Percentiles rank a stretch among this genome's conserved stretches.
Conservation (phyloP, 331 rosid genomes). For the Cydonia oblonga region DNA sequence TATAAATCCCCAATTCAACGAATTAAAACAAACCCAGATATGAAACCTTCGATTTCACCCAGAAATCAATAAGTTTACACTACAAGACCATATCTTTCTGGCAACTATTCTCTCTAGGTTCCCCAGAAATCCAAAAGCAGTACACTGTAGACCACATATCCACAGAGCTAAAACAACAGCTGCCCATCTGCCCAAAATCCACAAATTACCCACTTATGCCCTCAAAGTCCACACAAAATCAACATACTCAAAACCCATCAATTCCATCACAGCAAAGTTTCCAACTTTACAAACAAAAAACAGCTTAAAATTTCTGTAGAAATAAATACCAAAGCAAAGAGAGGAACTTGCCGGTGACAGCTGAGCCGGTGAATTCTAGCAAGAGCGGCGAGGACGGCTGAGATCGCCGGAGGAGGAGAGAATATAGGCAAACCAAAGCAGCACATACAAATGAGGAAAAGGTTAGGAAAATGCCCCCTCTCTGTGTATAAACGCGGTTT, state of each 20-base stretch:
- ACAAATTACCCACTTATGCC: not conserved
- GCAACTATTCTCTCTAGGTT: not conserved
- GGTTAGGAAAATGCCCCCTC: conserved; percentile 24
- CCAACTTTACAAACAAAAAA: not conserved
- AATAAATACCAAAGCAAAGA: not conserved
- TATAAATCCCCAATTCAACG: not conserved
- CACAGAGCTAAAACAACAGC: conserved; percentile 25
- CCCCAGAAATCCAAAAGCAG: conserved; percentile 19
- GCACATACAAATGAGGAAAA: conserved; percentile 40
- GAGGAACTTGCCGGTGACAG: conserved; percentile 1
- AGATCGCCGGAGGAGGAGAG: conserved; percentile 5
- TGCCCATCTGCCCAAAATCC: conserved; percentile 20
- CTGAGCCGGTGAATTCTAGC: not conserved
- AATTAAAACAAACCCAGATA: not conserved
- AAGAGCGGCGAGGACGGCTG: not conserved
- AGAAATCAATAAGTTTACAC: not conserved
- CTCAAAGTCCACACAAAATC: not conserved
- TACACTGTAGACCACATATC: conserved; percentile 1
- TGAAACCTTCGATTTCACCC: not conserved
- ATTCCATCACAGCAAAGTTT: conserved; percentile 8
- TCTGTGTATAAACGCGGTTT: conserved; percentile 30
- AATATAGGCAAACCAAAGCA: conserved; percentile 30
- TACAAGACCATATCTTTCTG: not conserved
- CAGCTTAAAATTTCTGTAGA: not conserved
- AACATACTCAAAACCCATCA: conserved; percentile 7